A percentile compares a stretch with the other conserved stretches of the same genome.
Evolutionary conservation across 306 rosid species (phyloP).

Genomic region (Astragalus membranaceus): DNA sequence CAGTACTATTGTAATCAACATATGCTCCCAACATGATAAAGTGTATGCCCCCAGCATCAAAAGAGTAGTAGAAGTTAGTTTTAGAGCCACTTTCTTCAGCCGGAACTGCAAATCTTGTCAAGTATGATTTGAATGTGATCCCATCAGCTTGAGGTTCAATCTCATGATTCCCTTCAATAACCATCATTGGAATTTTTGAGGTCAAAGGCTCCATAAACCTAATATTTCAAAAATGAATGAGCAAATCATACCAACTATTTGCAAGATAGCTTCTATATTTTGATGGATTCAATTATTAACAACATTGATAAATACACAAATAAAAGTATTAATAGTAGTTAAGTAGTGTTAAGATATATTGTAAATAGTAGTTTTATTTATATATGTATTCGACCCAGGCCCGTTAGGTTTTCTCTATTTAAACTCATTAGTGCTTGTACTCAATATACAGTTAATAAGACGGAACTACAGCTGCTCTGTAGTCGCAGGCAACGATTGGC

Average conservation of each 20-base stretch:
- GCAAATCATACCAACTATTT: not conserved
- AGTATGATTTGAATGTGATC: constrained; percentile 62
- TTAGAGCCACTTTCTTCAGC: constrained; percentile 66
- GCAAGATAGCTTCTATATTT: not conserved
- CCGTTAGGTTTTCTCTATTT: no score
- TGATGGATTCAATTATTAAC: not conserved
- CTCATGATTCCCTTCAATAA: constrained; percentile 93
- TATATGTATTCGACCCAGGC: no score
- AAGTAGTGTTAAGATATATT: no score
- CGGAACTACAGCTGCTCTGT: no score
- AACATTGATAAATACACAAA: not conserved
- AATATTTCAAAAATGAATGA: constrained; percentile 7
- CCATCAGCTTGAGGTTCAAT: constrained; percentile 85
- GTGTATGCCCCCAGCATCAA: constrained; percentile 80
- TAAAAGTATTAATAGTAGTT: no score
- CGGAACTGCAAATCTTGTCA: constrained; percentile 75
- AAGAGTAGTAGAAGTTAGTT: constrained; percentile 77
- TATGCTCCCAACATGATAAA: constrained; percentile 87
- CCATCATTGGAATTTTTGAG: constrained; percentile 79
- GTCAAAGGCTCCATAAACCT: constrained; percentile 88
- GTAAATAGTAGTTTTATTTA: no score
- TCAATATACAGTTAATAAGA: no score
- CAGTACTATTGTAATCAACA: constrained; percentile 69
- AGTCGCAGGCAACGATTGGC: no score
- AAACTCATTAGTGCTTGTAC: no score